These are phyloP conservation scores for Lentinus tigrinus DNA, from an alignment of 768 basidiomycete species.

Conservation along the genomic window DNA sequence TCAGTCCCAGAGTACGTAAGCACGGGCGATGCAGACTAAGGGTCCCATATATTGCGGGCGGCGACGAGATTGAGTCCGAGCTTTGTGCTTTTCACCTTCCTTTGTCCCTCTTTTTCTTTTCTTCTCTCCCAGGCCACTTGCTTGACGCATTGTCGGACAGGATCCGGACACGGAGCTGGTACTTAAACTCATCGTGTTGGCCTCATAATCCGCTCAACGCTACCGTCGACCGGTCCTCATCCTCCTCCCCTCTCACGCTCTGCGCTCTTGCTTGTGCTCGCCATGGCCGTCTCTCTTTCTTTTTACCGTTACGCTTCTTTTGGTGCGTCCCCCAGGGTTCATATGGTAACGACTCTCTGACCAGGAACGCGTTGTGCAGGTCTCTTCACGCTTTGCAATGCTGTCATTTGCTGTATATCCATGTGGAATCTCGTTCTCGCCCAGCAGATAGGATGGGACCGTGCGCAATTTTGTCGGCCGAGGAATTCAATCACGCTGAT, in stretches of 20 bases:
- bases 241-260: slow-evolving; percentile 25
- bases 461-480: slow-evolving; percentile 34
- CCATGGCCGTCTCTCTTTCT: slow-evolving; percentile 47
- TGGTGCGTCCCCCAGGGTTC: slow-evolving; percentile 38
- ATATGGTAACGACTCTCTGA: not conserved
- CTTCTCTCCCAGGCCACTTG: slow-evolving; percentile 14
- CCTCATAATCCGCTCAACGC: slow-evolving; percentile 7
- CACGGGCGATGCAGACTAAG: slow-evolving; percentile 10
- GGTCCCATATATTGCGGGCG: not conserved
- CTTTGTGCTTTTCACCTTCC: slow-evolving; percentile 16
- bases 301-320: slow-evolving; percentile 59
- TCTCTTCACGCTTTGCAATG: slow-evolving; percentile 62
- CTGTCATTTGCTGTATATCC: slow-evolving; percentile 61
- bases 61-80: not conserved
- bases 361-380: slow-evolving; percentile 33
- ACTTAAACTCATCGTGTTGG: slow-evolving; percentile 19
- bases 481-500: not conserved
- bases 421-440: slow-evolving; percentile 67
- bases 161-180: slow-evolving; percentile 31
- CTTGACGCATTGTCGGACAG: slow-evolving; percentile 30
- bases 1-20: slow-evolving; percentile 12
- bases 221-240: slow-evolving; percentile 35
- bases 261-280: slow-evolving; percentile 23
- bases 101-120: slow-evolving; percentile 6
- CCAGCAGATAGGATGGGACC: slow-evolving; percentile 30